Conservation (phyloP, 352 stramenopile species). For the Aphanomyces invadans region DNA sequence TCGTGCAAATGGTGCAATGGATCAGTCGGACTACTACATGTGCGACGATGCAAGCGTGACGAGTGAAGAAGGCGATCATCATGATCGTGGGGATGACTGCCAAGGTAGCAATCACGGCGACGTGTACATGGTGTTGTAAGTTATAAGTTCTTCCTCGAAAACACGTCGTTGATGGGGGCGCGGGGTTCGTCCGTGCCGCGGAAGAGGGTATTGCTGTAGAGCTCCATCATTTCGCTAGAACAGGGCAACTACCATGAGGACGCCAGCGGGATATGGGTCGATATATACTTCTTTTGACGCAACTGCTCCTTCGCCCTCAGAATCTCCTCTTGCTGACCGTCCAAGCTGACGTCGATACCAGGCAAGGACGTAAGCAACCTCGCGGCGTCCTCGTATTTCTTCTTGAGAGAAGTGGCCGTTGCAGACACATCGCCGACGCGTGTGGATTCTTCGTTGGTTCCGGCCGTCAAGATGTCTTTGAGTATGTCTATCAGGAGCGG, state of each 20-base stretch:
- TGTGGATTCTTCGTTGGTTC: conserved; percentile 63
- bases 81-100: no score
- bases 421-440: conserved; percentile 72
- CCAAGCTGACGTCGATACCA: conserved; percentile 66
- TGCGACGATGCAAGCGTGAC: neutral
- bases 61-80: neutral
- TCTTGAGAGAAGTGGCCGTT: conserved; percentile 63
- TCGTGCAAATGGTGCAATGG: conserved; percentile 15
- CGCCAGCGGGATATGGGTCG: neutral
- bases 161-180: conserved; percentile 76
- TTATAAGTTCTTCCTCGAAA: conserved; percentile 66
- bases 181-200: conserved; percentile 74
- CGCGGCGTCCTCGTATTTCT: conserved; percentile 64
- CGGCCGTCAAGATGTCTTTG: conserved; percentile 73
- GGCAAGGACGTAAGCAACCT: conserved; percentile 59
- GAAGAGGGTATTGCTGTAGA: conserved; percentile 83
- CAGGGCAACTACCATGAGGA: neutral
- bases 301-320: conserved; percentile 57
- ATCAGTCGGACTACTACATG: neutral
- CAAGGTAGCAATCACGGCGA: neutral
- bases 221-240: conserved; percentile 63
- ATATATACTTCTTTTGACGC: conserved; percentile 61
- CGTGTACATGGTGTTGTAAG: conserved; percentile 7
- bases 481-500: conserved; percentile 78
- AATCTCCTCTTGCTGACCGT: conserved; percentile 68